Conservation (phyloP, 108 stramenopile species). For the Epithemia pelagica region DNA sequence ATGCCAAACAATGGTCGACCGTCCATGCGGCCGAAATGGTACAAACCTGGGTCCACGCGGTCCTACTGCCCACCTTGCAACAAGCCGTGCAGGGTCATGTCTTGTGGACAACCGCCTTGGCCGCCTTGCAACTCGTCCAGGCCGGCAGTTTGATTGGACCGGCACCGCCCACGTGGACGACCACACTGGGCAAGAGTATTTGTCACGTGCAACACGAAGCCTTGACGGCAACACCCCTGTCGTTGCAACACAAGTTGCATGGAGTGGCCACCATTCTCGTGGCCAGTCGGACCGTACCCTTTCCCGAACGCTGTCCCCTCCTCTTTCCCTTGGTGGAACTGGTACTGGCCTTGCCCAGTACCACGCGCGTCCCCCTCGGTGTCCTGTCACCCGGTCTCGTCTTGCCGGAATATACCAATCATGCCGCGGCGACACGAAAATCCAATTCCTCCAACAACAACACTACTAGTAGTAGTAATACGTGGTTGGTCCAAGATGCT, state of each 20-base stretch:
- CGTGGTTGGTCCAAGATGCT: neutral
- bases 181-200: neutral
- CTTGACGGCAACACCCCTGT: constrained; percentile 23
- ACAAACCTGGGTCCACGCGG: constrained; percentile 30
- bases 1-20: constrained; percentile 41
- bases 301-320: constrained; percentile 39
- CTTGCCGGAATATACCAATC: constrained; percentile 4
- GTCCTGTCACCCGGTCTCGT: constrained; percentile 34
- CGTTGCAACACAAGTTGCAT: constrained; percentile 27
- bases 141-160: constrained; percentile 15
- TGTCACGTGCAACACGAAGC: constrained; percentile 1
- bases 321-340: constrained; percentile 32
- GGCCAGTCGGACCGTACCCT: constrained; percentile 48
- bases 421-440: no score
- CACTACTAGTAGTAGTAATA: neutral
- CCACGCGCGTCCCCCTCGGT: constrained; percentile 28
- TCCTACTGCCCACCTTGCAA: constrained; percentile 44
- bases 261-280: constrained; percentile 42
- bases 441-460: no score
- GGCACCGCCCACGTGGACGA: neutral
- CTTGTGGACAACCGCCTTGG: constrained; percentile 27
- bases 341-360: constrained; percentile 30
- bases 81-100: constrained; percentile 6
- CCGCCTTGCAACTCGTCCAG: constrained; percentile 46
- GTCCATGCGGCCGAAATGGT: constrained; percentile 28